Evolutionary conservation across 2,329 filamentous ascomycete species (phyloP), one percentile per base, ranked within the genome.

Genomic region (Cladosporium sp.): DNA sequence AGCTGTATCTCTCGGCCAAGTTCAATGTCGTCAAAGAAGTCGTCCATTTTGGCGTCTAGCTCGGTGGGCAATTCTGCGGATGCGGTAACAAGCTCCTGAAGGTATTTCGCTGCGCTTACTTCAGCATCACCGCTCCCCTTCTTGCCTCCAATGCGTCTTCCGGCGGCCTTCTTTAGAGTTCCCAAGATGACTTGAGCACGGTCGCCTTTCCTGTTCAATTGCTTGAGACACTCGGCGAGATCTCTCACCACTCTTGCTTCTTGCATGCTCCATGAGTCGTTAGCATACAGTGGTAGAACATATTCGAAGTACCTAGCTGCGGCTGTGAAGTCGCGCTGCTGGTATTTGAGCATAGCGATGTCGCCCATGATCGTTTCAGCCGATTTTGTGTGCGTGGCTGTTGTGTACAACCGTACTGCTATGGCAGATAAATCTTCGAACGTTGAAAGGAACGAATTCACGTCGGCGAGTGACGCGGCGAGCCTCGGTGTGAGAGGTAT

Each of bases 241-340:
- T 97, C 88, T 63, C 90, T 84, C 5, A 97, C 81, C 82, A 96
- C 89, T 0, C 88, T 88, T 3, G 91, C 78, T 69, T 97, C 92
- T 12, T 96, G 79, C 0, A 87, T 78, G 55, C 83, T 85, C 92
- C 94, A 97, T 47, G 87, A 84, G 59, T 83, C 86, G 59, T 88
- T 85, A 0, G 88, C 88, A 66, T 94, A 96, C 62, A 90, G 89
- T 0, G 88, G 87, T 0, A 89, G 88, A 43, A 94, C 86, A 47
- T 86, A 82, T 66, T 88, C 84, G 67, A 99, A 94, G 68, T 89
- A 92, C 0, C 82, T 82, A 0, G 89, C 86, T 1, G 94, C 92
- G 1, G 85, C 82, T 2, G 78, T 79, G 69, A 87, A 92, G 64
- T 97, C 89, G 20, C 84, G 82, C 89, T 84, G 65, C 56, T 69